A percentile compares a stretch with the other conserved stretches of the same genome.
Evolutionary conservation across 176 grass and related monocot species (phyloP).

Genomic region (Pontederia crassipes): DNA sequence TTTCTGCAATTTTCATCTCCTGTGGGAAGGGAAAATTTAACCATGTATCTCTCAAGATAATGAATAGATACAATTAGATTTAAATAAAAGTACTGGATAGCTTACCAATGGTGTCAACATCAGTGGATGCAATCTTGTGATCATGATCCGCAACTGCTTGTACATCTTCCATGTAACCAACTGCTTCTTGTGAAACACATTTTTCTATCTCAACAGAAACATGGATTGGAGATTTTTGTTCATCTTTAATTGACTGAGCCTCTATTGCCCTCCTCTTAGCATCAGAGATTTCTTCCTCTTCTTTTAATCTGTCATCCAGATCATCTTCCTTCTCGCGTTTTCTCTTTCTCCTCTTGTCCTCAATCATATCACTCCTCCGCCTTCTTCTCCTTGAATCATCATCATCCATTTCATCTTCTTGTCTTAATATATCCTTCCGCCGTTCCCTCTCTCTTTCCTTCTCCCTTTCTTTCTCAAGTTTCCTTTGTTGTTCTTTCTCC

Average conservation of each 20-base stretch:
- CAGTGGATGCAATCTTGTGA: slow-evolving; percentile 23
- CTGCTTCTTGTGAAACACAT: slow-evolving; percentile 34
- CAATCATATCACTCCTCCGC: slow-evolving; percentile 45
- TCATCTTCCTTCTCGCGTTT: slow-evolving; percentile 87
- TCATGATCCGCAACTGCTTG: slow-evolving; percentile 22
- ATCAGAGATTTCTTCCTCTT: slow-evolving; percentile 72
- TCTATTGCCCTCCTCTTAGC: slow-evolving; percentile 58
- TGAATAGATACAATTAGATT: not conserved
- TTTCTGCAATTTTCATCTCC: slow-evolving; percentile 39
- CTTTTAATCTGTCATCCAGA: slow-evolving; percentile 59
- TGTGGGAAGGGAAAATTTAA: slow-evolving; percentile 17
- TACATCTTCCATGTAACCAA: slow-evolving; percentile 30
- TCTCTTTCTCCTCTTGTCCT: slow-evolving; percentile 71
- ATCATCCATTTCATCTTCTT: slow-evolving; percentile 90
- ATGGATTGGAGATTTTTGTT: slow-evolving; percentile 12
- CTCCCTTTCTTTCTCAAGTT: slow-evolving; percentile 67
- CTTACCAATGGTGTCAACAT: slow-evolving; percentile 40
- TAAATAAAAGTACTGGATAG: not conserved
- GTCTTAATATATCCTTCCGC: slow-evolving; percentile 64
- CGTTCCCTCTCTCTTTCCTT: slow-evolving; percentile 78
- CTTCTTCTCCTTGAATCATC: slow-evolving; percentile 85
- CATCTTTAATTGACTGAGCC: slow-evolving; percentile 45
- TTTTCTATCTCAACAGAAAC: slow-evolving; percentile 23
- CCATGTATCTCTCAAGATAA: not conserved
- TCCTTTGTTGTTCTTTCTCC: slow-evolving; percentile 76